Percentiles rank a stretch among this genome's conserved stretches.
Conservation (phyloP, 495 filamentous ascomycete species). For the Talaromyces thailandensis region DNA sequence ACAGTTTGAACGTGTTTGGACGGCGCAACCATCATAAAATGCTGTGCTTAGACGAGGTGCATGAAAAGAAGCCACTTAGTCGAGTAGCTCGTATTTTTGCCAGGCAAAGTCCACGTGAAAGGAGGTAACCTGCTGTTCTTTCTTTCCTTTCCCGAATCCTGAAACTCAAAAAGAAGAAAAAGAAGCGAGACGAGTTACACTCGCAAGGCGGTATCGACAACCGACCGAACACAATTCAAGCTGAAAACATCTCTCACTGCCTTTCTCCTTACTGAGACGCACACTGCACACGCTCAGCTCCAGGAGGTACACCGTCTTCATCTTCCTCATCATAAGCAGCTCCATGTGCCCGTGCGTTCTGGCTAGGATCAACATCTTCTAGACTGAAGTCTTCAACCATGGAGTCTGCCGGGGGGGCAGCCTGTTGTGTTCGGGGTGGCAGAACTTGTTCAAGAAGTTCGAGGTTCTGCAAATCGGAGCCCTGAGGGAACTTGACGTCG, state of each 20-base stretch:
- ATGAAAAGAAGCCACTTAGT: neutral
- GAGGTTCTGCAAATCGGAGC: conserved; percentile 40
- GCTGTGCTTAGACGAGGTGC: neutral
- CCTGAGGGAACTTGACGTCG: conserved; percentile 86
- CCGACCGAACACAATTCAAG: neutral
- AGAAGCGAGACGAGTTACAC: neutral
- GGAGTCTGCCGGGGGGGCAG: conserved; percentile 60
- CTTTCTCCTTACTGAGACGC: conserved; percentile 72
- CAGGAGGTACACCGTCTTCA: conserved; percentile 58
- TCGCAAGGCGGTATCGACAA: neutral
- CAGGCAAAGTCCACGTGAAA: neutral
- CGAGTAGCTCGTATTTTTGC: neutral
- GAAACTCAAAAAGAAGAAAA: neutral
- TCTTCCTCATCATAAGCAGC: conserved; percentile 82
- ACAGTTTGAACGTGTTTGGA: neutral
- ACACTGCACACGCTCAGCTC: conserved; percentile 92
- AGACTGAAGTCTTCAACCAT: conserved; percentile 84
- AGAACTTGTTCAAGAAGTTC: conserved; percentile 71
- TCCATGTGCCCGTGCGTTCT: conserved; percentile 59
- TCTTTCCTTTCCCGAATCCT: neutral
- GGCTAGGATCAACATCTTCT: conserved; percentile 70
- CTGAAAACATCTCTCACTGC: neutral
- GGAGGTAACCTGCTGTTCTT: neutral
- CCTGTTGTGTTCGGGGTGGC: conserved; percentile 54
- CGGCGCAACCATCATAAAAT: neutral